These are phyloP conservation scores for Clitoria ternatea DNA, from an alignment of 306 rosid species.

Conservation along the genomic window DNA sequence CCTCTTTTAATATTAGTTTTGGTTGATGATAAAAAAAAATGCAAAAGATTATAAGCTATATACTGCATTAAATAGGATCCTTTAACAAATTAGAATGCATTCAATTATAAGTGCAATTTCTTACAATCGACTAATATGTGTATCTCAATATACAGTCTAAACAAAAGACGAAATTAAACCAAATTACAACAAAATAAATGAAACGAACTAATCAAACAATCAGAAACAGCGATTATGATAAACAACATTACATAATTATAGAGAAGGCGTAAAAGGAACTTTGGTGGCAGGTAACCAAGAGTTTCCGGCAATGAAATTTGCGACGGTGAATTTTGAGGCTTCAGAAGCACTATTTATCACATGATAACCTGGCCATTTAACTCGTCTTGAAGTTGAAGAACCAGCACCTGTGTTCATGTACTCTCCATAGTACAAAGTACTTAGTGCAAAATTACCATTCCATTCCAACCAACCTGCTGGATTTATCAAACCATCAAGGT, in stretches of 20 bases:
- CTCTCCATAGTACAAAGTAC: conserved; percentile 60
- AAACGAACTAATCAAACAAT: not conserved
- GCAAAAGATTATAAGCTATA: too few species aligned
- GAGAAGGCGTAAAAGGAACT: conserved; percentile 55
- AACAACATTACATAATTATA: not conserved
- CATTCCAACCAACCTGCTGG: conserved; percentile 67
- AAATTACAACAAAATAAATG: not conserved
- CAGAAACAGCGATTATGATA: not conserved
- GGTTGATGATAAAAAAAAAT: too few species aligned
- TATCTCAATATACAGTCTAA: too few species aligned
- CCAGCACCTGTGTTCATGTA: conserved; percentile 52
- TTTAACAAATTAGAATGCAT: too few species aligned
- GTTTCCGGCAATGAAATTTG: conserved; percentile 46
- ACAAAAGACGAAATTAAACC: too few species aligned
- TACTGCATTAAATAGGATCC: too few species aligned
- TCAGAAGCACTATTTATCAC: conserved; percentile 50
- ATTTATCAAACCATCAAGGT: conserved; percentile 45
- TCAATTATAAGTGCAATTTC: too few species aligned
- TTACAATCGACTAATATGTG: too few species aligned
- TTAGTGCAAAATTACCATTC: conserved; percentile 62
- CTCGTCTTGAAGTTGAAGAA: conserved; percentile 48
- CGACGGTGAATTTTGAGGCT: conserved; percentile 59
- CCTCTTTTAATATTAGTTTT: too few species aligned
- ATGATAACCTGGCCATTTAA: conserved; percentile 58
- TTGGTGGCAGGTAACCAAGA: conserved; percentile 65